Evolutionary conservation across 495 filamentous ascomycete genomes (phyloP).

Genomic region (Letharia columbiana): DNA sequence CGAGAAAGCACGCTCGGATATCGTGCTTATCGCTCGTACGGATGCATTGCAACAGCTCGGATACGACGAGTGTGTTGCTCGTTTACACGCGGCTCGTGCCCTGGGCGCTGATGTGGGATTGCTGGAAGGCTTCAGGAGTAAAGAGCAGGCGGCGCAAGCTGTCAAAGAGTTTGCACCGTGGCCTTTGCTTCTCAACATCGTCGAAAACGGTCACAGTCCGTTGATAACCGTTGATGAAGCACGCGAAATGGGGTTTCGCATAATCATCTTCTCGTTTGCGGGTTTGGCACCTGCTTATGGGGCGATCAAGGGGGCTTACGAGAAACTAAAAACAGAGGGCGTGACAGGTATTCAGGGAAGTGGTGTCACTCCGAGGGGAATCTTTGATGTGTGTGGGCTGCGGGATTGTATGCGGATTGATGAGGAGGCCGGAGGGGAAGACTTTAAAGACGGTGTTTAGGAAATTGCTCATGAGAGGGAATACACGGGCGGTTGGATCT

Average conservation of each 20-base stretch:
- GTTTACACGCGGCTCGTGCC: constrained; percentile 47
- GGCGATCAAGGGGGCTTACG: constrained; percentile 39
- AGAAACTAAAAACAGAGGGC: constrained; percentile 42
- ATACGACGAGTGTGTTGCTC: constrained; percentile 50
- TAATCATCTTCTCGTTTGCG: constrained; percentile 55
- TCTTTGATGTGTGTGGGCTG: constrained; percentile 53
- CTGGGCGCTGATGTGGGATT: constrained; percentile 56
- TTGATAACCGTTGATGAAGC: constrained; percentile 49
- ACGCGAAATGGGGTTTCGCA: constrained; percentile 50
- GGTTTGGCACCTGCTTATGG: constrained; percentile 44
- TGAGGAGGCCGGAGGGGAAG: constrained; percentile 44
- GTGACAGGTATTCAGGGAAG: constrained; percentile 39
- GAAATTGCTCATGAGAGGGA: constrained; percentile 28
- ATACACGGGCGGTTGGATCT: too few species aligned
- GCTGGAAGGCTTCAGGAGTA: constrained; percentile 52
- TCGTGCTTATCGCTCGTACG: constrained; percentile 62
- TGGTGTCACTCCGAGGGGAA: constrained; percentile 37
- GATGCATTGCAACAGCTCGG: constrained; percentile 56
- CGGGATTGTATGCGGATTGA: constrained; percentile 51
- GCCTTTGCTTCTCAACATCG: constrained; percentile 57
- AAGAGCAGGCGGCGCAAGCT: constrained; percentile 44
- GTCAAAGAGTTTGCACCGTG: constrained; percentile 47
- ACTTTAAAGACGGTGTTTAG: constrained; percentile 36
- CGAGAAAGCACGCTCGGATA: constrained; percentile 43
- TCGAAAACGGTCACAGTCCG: constrained; percentile 52